Percentiles rank a stretch among this genome's conserved stretches.
Conservation (phyloP, 2,329 filamentous ascomycete genomes). For the Aspergillus sp. region DNA sequence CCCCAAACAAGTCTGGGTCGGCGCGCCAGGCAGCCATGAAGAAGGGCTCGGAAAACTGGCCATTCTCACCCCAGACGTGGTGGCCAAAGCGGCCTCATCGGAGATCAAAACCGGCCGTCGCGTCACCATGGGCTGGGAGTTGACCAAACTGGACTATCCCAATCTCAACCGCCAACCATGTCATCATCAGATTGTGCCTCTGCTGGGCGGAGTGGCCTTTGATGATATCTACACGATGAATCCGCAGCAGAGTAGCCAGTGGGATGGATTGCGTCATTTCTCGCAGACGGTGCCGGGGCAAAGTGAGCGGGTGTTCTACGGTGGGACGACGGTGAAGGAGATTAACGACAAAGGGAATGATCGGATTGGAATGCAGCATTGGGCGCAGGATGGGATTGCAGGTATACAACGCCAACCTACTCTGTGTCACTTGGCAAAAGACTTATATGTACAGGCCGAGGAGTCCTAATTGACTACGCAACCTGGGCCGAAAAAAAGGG, state of each 20-base stretch:
- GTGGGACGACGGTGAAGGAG: constrained; percentile 43
- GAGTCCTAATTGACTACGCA: constrained; percentile 49
- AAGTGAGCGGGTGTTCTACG: constrained; percentile 43
- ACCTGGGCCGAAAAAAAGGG: constrained; percentile 39
- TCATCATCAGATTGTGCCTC: constrained; percentile 46
- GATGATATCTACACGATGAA: constrained; percentile 50
- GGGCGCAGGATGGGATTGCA: constrained; percentile 45
- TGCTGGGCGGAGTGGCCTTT: constrained; percentile 45
- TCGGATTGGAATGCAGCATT: constrained; percentile 47
- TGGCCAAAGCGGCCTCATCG: constrained; percentile 44
- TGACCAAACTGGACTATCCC: constrained; percentile 53
- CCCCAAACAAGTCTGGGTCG: constrained; percentile 46
- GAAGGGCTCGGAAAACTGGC: constrained; percentile 51
- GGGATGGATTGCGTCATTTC: constrained; percentile 50
- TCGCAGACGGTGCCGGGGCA: constrained; percentile 36
- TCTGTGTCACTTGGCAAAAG: too few species aligned
- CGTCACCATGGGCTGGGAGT: constrained; percentile 51
- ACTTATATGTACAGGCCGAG: constrained; percentile 35
- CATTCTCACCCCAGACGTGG: constrained; percentile 49
- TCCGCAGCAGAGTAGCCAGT: constrained; percentile 49
- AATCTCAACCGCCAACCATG: constrained; percentile 50
- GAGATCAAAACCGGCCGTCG: constrained; percentile 50
- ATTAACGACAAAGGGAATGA: constrained; percentile 41
- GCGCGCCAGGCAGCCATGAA: constrained; percentile 40
- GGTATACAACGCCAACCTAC: constrained; percentile 16